A percentile compares a stretch with the other conserved stretches of the same genome.
Evolutionary conservation across 768 basidiomycete species (phyloP).

Genomic region (Amanita subjunquillea): DNA sequence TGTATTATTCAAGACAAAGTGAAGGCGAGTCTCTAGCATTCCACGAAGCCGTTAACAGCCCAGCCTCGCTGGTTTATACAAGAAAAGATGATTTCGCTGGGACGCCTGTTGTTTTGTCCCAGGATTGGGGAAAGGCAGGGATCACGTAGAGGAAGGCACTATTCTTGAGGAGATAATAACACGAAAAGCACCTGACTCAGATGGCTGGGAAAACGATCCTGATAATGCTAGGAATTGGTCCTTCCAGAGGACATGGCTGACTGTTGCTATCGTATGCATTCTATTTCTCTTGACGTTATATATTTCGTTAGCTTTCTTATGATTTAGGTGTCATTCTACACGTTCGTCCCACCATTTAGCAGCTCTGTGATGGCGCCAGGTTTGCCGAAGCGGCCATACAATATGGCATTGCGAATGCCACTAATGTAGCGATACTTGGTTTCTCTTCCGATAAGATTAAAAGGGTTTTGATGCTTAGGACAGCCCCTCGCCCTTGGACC

Average conservation of each 20-base stretch:
- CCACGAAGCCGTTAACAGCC: too few species aligned
- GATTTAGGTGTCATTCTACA: constrained; percentile 47
- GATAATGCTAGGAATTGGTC: constrained; percentile 67
- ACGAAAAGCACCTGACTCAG: constrained; percentile 20
- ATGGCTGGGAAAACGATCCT: constrained; percentile 53
- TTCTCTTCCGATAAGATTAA: neutral
- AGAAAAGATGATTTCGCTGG: too few species aligned
- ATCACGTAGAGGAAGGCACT: too few species aligned
- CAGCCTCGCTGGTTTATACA: too few species aligned
- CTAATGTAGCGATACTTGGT: constrained; percentile 34
- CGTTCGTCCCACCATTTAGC: constrained; percentile 36
- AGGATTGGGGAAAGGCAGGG: too few species aligned
- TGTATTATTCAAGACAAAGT: too few species aligned
- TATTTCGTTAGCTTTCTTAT: neutral
- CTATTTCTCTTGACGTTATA: neutral
- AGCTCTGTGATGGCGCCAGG: constrained; percentile 68
- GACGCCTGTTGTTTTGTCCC: too few species aligned
- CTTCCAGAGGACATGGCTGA: constrained; percentile 45
- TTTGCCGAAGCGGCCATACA: constrained; percentile 40
- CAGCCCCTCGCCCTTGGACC: constrained; percentile 55
- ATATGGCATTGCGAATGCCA: constrained; percentile 42
- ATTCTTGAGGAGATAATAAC: constrained; percentile 11
- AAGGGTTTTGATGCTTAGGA: neutral
- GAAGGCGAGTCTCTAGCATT: too few species aligned
- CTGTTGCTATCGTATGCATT: constrained; percentile 39